A percentile compares a stretch with the other conserved stretches of the same genome.
Evolutionary conservation across 1,284 basidiomycete genomes (phyloP).

Genomic region (Vanrija sp.): DNA sequence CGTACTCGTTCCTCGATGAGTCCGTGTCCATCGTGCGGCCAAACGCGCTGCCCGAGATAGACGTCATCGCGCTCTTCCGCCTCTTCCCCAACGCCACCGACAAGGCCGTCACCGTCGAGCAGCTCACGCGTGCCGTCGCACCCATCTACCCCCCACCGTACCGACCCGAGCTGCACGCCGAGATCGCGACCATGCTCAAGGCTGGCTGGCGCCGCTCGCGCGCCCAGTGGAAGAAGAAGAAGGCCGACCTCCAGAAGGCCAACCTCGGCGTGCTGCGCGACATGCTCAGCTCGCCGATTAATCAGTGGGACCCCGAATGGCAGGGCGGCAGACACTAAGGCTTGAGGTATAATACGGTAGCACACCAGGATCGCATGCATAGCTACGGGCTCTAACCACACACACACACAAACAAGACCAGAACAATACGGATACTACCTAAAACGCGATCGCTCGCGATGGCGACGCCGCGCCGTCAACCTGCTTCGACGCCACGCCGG

Average conservation of each 20-base stretch:
- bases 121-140: not conserved
- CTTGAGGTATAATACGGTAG: too few relatives aligned
- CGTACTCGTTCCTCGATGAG: constrained; percentile 1
- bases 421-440: too few relatives aligned
- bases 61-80: constrained; percentile 1
- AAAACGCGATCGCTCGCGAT: too few relatives aligned
- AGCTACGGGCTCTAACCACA: too few relatives aligned
- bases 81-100: not conserved
- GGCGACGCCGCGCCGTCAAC: not conserved
- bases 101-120: not conserved
- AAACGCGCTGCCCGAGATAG: not conserved
- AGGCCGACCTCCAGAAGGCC: not conserved
- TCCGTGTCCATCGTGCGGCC: not conserved
- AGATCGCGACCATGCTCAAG: not conserved
- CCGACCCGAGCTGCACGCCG: not conserved
- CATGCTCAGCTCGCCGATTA: not conserved
- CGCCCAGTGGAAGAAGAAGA: not conserved
- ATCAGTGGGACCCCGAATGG: not conserved
- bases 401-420: too few relatives aligned
- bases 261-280: not conserved
- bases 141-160: not conserved
- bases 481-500: constrained; percentile 17
- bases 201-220: not conserved
- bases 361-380: too few relatives aligned
- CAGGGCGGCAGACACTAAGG: too few relatives aligned